Conservation (phyloP, 768 basidiomycete genomes). For the Kwoniella dendrophila region DNA sequence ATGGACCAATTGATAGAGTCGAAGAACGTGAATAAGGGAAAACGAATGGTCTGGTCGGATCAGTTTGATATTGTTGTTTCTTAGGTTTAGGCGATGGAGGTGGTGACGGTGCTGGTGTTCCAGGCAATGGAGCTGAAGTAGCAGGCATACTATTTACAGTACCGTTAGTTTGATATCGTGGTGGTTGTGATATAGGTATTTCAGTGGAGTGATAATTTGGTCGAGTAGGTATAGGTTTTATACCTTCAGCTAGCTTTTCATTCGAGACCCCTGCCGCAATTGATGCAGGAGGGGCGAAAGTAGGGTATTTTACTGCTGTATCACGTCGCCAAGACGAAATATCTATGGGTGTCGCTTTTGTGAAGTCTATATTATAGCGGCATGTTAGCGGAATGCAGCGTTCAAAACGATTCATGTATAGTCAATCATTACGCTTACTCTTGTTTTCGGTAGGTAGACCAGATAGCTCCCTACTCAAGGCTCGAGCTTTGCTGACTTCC, state of each 20-base stretch:
- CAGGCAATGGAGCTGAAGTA: conserved; percentile 58
- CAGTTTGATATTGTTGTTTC: conserved; percentile 98
- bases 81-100: conserved; percentile 74
- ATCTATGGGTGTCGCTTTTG: conserved; percentile 90
- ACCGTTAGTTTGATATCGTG: too few relatives aligned
- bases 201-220: conserved; percentile 82
- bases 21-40: conserved; percentile 84
- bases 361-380: conserved; percentile 58
- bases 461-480: conserved; percentile 78
- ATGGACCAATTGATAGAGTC: conserved; percentile 63
- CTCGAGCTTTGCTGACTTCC: conserved; percentile 80
- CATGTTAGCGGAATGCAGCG: conserved; percentile 48
- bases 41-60: conserved; percentile 87
- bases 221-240: conserved; percentile 88
- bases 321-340: conserved; percentile 87
- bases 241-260: conserved; percentile 79
- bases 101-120: conserved; percentile 82
- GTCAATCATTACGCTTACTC: conserved; percentile 25
- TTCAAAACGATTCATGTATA: neutral
- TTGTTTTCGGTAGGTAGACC: conserved; percentile 63
- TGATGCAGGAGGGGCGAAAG: conserved; percentile 68
- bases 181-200: conserved; percentile 26
- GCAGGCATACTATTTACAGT: conserved; percentile 3
- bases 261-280: conserved; percentile 38
- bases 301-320: conserved; percentile 92